Percentiles rank a stretch among this genome's conserved stretches.
These are phyloP conservation scores for Aegilops longissima DNA, from an alignment of 176 grass and related monocot genomes.

Conservation along the genomic window DNA sequence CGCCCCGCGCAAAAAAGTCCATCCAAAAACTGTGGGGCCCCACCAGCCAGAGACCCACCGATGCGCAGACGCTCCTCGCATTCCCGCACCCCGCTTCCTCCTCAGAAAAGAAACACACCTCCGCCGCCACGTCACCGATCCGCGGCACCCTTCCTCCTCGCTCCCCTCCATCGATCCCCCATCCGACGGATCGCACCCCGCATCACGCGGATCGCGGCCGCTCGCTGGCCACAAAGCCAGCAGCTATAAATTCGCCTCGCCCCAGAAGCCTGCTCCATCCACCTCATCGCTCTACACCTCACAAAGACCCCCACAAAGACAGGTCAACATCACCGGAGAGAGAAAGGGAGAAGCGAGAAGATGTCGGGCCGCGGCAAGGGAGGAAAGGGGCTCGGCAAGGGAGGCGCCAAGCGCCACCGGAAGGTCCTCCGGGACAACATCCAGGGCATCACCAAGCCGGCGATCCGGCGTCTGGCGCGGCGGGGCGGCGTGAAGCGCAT, in stretches of 20 bases:
- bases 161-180: too few relatives aligned
- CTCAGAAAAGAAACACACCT: too few relatives aligned
- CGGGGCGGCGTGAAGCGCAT: constrained; percentile 95
- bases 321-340: too few relatives aligned
- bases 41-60: neutral
- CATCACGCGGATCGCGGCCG: too few relatives aligned
- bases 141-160: too few relatives aligned
- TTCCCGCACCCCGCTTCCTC: neutral
- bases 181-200: too few relatives aligned
- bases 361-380: constrained; percentile 95
- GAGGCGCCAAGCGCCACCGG: constrained; percentile 80
- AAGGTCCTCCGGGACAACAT: constrained; percentile 97
- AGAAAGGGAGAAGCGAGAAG: neutral
- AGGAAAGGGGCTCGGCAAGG: constrained; percentile 84
- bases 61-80: neutral
- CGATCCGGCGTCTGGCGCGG: constrained; percentile 66
- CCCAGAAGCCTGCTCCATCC: too few relatives aligned
- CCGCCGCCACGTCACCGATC: too few relatives aligned
- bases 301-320: too few relatives aligned
- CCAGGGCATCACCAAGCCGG: constrained; percentile 96
- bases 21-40: neutral
- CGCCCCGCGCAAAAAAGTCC: neutral
- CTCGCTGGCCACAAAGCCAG: too few relatives aligned
- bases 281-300: too few relatives aligned
- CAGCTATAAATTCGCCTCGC: too few relatives aligned